Evolutionary conservation across 495 filamentous ascomycete species (phyloP), one percentile per base, ranked within the genome.

Genomic region (Chaetomium tenue): DNA sequence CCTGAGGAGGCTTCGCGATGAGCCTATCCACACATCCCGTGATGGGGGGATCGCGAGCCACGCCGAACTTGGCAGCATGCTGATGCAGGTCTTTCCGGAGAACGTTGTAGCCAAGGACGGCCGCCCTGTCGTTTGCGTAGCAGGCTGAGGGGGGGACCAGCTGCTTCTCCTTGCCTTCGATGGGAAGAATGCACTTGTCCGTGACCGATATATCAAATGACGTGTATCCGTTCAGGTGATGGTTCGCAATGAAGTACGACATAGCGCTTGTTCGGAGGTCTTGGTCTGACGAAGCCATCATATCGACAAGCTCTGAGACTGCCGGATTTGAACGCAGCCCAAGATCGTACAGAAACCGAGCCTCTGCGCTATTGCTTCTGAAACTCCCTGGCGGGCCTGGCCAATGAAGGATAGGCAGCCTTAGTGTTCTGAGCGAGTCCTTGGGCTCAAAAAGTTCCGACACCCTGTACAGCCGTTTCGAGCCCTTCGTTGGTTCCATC

Each of bases 381-480:
- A 87, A 91, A 48, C 78, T 80, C 0, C 89, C 89, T 20, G 88
- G 88, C 7, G 75, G 75, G 3, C 80, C 80, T n/a, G 82, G 79
- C 91, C 94, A 96, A 52, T 96, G 89, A 11, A 98, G 78, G n/a
- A 95, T 79, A 1, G 87, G 91, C 16, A 98, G 75, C 16, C 83
- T 79, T 15, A 98, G 79, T 25, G 81, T 76, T 30, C 91, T 82
- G 20, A 94, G 79, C 0, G 80, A 72, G 39, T 89, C 87, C 48
- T 87, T 89, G 8, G 94, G 94, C 66, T 93, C 91, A 71, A 89
- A 96, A 0, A 98, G 83, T 55, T 97, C 90, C 13, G 86, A 89
- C 3, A 96, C 85, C 70, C 85, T 89, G 77, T 92, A 95, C 18
- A 90, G 79, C 64, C 82, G 82, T 25, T 70, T 64, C 3, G 77